These are phyloP conservation scores for Vigna angularis DNA, from an alignment of 306 rosid species.

Conservation along the genomic window DNA sequence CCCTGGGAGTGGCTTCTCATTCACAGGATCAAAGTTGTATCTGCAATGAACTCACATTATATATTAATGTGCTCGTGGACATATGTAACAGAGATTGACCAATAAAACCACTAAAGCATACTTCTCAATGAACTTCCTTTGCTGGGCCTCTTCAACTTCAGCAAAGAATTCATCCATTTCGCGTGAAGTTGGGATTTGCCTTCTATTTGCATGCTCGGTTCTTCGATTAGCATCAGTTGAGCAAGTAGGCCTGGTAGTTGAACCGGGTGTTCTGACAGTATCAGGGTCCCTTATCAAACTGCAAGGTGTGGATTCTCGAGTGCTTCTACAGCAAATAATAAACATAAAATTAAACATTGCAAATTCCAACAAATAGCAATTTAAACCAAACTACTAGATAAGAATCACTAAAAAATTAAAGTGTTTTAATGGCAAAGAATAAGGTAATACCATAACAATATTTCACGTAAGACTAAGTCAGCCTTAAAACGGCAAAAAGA, in stretches of 20 bases:
- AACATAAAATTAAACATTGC: not conserved
- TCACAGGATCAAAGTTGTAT: constrained; percentile 94
- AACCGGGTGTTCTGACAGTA: constrained; percentile 73
- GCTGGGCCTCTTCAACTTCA: constrained; percentile 74
- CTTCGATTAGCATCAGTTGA: constrained; percentile 58
- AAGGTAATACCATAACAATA: constrained; percentile 12
- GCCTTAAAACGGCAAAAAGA: not conserved
- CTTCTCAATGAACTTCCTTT: constrained; percentile 80
- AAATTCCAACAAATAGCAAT: not conserved
- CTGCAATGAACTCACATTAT: constrained; percentile 58
- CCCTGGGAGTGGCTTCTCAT: constrained; percentile 83
- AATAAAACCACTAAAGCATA: constrained; percentile 43
- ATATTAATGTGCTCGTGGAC: not conserved
- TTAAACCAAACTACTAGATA: constrained; percentile 5
- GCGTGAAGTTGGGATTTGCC: constrained; percentile 71
- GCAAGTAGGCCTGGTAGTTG: constrained; percentile 75
- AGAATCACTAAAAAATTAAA: not conserved
- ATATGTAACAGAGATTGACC: not conserved
- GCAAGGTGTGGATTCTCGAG: constrained; percentile 95
- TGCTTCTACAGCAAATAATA: constrained; percentile 62
- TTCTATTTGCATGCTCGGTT: constrained; percentile 55
- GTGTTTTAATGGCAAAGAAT: not conserved
- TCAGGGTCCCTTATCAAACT: constrained; percentile 85
- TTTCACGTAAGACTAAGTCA: constrained; percentile 6
- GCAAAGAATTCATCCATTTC: constrained; percentile 93